phyloP scores from a whole-genome alignment of 129 eudicot species.

The Glebionis coronaria region DNA sequence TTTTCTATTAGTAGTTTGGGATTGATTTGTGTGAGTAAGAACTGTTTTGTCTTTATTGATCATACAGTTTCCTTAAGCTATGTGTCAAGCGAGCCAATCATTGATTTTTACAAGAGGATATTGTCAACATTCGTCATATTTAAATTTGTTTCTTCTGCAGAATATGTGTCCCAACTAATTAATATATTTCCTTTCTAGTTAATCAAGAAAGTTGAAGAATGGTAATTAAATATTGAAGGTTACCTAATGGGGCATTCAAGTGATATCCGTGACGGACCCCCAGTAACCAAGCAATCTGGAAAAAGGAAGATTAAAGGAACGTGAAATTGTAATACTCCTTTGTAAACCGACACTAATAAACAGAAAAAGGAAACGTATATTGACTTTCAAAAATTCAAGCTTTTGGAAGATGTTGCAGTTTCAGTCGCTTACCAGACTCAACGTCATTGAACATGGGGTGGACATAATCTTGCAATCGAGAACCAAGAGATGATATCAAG shows the following conservation, averaged over 20 bases:
- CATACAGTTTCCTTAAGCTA: background rate
- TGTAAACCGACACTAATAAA: too few species aligned
- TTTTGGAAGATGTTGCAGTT: constrained; percentile 19
- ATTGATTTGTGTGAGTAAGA: background rate
- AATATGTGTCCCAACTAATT: too few species aligned
- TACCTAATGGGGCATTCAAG: constrained; percentile 35
- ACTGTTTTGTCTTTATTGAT: background rate
- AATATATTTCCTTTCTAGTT: too few species aligned
- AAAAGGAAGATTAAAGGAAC: constrained; percentile 2
- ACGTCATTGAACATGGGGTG: constrained; percentile 11
- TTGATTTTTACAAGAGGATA: constrained; percentile 5
- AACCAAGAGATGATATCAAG: constrained; percentile 21
- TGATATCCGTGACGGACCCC: constrained; percentile 22
- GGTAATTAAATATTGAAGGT: background rate
- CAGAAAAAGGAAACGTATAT: background rate
- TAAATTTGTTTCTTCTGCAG: too few species aligned
- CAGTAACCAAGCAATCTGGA: constrained; percentile 21
- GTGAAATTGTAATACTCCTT: background rate
- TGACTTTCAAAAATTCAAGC: background rate
- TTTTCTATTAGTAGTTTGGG: background rate
- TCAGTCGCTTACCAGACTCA: constrained; percentile 29
- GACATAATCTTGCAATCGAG: constrained; percentile 33
- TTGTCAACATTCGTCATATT: too few species aligned
- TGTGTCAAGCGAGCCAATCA: background rate
- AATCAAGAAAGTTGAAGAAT: background rate